These are phyloP conservation scores for Punica granatum DNA, from an alignment of 345 rosid species.

Conservation along the genomic window DNA sequence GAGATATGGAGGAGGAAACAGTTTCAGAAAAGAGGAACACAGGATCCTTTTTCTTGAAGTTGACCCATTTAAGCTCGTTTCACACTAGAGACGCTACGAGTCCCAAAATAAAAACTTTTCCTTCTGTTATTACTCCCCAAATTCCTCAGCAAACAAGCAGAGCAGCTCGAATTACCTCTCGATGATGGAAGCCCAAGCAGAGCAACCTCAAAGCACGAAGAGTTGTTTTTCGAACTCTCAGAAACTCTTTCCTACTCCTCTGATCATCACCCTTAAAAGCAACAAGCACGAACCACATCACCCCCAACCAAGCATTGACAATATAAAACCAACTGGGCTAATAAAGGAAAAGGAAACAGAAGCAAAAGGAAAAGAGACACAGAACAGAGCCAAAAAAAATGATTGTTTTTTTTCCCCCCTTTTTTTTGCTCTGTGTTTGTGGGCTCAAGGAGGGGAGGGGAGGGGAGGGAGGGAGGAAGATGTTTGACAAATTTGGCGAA, in stretches of 20 bases:
- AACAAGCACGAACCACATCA: conserved; percentile 1
- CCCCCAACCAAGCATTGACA: neutral
- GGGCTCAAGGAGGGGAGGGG: neutral
- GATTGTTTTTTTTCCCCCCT: neutral
- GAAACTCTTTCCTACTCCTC: neutral
- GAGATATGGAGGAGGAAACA: no score
- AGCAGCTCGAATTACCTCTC: neutral
- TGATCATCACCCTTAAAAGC: neutral
- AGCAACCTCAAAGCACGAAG: no score
- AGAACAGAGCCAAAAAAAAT: neutral
- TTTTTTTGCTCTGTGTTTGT: neutral
- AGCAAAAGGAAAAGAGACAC: neutral
- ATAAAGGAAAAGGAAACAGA: neutral
- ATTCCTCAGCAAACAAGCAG: neutral
- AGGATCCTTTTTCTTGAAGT: neutral
- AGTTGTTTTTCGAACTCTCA: neutral
- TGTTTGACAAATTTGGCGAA: neutral
- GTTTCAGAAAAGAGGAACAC: neutral
- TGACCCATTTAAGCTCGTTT: neutral
- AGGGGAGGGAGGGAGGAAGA: neutral
- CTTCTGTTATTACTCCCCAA: neutral
- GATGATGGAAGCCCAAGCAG: no score
- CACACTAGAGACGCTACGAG: neutral
- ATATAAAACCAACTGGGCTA: neutral
- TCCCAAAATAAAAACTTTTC: neutral